These are phyloP conservation scores for Ramaria sp. DNA, from an alignment of 768 basidiomycete genomes.

Conservation along the genomic window DNA sequence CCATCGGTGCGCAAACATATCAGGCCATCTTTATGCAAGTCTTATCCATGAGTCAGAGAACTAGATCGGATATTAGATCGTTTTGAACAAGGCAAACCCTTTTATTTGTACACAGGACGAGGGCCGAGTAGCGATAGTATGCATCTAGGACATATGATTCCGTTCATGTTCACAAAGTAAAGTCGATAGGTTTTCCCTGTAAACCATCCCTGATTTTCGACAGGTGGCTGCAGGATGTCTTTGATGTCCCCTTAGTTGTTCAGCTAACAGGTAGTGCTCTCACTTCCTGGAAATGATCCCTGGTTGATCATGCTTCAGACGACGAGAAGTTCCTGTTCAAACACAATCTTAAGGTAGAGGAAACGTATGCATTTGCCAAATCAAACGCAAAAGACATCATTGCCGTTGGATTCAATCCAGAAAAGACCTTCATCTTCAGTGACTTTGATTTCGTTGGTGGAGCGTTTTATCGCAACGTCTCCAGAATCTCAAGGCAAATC, in stretches of 20 bases:
- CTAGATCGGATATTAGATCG: constrained; percentile 89
- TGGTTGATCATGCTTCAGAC: constrained; percentile 34
- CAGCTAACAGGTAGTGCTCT: constrained; percentile 73
- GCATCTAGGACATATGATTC: constrained; percentile 97
- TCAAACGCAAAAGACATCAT: constrained; percentile 95
- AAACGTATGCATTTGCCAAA: constrained; percentile 70
- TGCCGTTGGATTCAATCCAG: constrained; percentile 83
- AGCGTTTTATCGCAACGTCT: constrained; percentile 87
- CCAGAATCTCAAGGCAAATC: constrained; percentile 85
- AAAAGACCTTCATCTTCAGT: constrained; percentile 96
- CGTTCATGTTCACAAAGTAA: constrained; percentile 94
- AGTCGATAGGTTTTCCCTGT: constrained; percentile 16
- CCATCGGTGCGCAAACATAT: constrained; percentile 56
- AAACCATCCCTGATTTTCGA: background rate
- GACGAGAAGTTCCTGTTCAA: constrained; percentile 99
- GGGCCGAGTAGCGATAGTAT: constrained; percentile 95
- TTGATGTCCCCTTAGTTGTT: constrained; percentile 87
- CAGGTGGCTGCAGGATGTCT: constrained; percentile 96
- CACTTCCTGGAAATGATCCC: background rate
- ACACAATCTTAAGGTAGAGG: constrained; percentile 82
- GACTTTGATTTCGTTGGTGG: constrained; percentile 86
- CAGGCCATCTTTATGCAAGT: constrained; percentile 2
- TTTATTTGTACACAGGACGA: constrained; percentile 95
- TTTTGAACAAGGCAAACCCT: constrained; percentile 94
- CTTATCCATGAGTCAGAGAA: constrained; percentile 42